Evolutionary conservation across 257 asterid genomes (phyloP).

Genomic region (Primulina tabacum): DNA sequence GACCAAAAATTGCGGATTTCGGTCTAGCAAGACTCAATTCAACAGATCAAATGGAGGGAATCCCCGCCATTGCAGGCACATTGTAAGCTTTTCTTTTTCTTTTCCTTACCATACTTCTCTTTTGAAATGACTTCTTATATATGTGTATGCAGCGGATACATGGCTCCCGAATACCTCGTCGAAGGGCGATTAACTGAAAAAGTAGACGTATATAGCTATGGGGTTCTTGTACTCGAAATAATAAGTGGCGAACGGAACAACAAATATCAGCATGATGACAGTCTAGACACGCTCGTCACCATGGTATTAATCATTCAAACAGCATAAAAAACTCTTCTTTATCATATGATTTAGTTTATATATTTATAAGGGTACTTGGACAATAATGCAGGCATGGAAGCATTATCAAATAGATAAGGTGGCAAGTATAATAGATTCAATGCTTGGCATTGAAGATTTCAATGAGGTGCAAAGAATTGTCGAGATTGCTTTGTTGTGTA

Average conservation of each 20-base stretch:
- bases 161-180: conserved; percentile 93
- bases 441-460: background rate
- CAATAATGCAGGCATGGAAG: background rate
- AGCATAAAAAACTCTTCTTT: too few species aligned
- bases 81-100: conserved; percentile 46
- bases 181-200: conserved; percentile 94
- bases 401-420: background rate
- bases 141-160: conserved; percentile 64
- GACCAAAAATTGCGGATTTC: conserved; percentile 80
- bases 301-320: background rate
- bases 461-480: background rate
- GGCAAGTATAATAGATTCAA: background rate
- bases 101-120: background rate
- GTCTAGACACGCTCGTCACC: background rate
- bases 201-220: conserved; percentile 82
- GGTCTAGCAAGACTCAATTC: conserved; percentile 83
- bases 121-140: background rate
- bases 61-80: conserved; percentile 96
- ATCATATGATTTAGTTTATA: background rate
- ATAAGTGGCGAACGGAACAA: conserved; percentile 66
- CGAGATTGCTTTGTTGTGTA: background rate
- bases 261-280: conserved; percentile 50
- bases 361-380: background rate
- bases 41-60: conserved; percentile 74
- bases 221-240: conserved; percentile 81